Evolutionary conservation across 2,329 filamentous ascomycete species (phyloP).

Genomic region (Monilinia polystroma): DNA sequence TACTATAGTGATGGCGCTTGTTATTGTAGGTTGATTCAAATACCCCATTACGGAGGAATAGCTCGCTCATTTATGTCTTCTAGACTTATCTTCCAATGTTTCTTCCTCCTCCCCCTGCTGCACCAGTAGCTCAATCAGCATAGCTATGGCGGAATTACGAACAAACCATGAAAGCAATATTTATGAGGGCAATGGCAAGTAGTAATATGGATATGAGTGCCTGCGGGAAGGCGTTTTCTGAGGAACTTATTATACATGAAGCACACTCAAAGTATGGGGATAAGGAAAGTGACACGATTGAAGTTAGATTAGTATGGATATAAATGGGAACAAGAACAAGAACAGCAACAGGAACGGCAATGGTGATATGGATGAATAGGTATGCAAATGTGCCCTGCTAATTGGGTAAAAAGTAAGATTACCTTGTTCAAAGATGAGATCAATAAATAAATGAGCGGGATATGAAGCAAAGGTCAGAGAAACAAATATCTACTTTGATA

Average conservation of each 20-base stretch:
- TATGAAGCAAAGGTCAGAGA: too few relatives aligned
- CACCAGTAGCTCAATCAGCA: slow-evolving; percentile 47
- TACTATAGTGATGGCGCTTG: slow-evolving; percentile 38
- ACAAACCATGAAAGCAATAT: background rate
- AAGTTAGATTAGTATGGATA: background rate
- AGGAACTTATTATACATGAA: background rate
- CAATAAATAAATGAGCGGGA: too few relatives aligned
- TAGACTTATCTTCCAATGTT: slow-evolving; percentile 65
- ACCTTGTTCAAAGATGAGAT: too few relatives aligned
- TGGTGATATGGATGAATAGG: too few relatives aligned
- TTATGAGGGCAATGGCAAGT: background rate
- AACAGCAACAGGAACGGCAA: background rate
- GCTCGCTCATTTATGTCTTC: background rate
- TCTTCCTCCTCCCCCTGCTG: slow-evolving; percentile 54
- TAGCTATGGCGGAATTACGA: slow-evolving; percentile 8
- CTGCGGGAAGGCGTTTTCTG: background rate
- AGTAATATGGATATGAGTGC: background rate
- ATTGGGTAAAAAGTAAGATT: too few relatives aligned
- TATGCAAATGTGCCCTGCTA: too few relatives aligned
- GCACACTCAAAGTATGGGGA: background rate
- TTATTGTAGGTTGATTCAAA: slow-evolving; percentile 44
- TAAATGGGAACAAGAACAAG: background rate
- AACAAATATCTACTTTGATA: too few relatives aligned
- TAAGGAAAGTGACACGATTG: background rate
- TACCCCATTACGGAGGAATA: background rate